These are phyloP conservation scores for Clarkia xantiana DNA, from an alignment of 345 rosid species.

Conservation along the genomic window DNA sequence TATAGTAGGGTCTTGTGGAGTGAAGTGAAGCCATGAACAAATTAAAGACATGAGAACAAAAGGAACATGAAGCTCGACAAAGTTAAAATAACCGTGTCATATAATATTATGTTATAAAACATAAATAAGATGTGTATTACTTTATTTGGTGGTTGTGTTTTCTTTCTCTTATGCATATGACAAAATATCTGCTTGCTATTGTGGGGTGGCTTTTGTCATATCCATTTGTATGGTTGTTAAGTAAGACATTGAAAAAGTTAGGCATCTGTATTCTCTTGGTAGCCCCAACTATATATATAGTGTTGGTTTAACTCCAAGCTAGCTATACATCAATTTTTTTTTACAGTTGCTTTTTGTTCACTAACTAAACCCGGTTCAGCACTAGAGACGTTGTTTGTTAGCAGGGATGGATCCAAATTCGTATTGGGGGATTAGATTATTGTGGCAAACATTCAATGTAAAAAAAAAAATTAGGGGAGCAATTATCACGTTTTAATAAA, in stretches of 20 bases:
- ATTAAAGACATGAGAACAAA: conserved; percentile 16
- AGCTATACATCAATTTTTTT: too few relatives aligned
- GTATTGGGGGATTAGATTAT: too few relatives aligned
- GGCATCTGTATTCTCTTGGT: neutral
- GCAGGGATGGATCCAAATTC: too few relatives aligned
- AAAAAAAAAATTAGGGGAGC: too few relatives aligned
- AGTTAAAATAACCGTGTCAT: conserved; percentile 27
- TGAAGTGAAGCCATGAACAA: conserved; percentile 7
- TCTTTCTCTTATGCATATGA: too few relatives aligned
- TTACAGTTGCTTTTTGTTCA: too few relatives aligned
- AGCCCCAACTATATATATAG: neutral
- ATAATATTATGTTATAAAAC: neutral
- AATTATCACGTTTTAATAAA: too few relatives aligned
- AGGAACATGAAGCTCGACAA: conserved; percentile 39
- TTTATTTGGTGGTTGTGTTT: too few relatives aligned
- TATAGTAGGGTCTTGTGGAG: neutral
- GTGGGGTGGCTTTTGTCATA: neutral
- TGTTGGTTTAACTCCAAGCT: neutral
- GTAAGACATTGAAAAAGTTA: neutral
- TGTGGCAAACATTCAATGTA: too few relatives aligned
- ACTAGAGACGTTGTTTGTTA: too few relatives aligned
- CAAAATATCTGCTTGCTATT: neutral
- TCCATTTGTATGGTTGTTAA: conserved; percentile 1
- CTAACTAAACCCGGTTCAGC: too few relatives aligned
- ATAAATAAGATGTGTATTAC: too few relatives aligned